Conservation (phyloP, 2,329 filamentous ascomycete species). For the Tolypocladium ovalisporum region DNA sequence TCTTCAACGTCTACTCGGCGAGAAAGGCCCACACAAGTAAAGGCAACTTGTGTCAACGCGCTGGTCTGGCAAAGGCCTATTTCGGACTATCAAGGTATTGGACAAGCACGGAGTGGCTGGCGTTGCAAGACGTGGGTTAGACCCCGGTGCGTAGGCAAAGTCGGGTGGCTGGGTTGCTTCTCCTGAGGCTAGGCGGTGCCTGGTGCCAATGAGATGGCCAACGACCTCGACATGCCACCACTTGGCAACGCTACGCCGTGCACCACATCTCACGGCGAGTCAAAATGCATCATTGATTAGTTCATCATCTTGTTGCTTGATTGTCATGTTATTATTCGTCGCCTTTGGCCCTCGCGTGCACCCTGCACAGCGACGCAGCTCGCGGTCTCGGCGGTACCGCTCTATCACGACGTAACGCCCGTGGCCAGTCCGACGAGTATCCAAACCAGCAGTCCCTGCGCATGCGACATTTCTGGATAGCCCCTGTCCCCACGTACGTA, state of each 20-base stretch:
- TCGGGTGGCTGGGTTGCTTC: slow-evolving; percentile 3
- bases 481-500: background rate
- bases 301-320: background rate
- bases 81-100: background rate
- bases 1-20: background rate
- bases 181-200: background rate
- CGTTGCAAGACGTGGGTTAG: background rate
- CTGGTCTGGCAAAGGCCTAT: background rate
- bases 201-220: slow-evolving; percentile 1
- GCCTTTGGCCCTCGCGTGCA: slow-evolving; percentile 1
- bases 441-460: background rate
- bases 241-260: background rate
- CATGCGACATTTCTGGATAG: background rate
- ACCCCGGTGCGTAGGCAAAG: background rate
- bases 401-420: slow-evolving; percentile 16
- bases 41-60: background rate
- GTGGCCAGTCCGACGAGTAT: background rate
- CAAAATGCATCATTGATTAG: background rate
- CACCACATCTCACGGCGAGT: background rate
- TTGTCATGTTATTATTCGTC: slow-evolving; percentile 1
- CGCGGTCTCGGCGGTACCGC: slow-evolving; percentile 10
- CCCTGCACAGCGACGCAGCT: background rate
- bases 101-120: background rate
- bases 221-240: background rate
- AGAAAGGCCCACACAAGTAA: background rate